Evolutionary conservation across 176 grass and related monocot species (phyloP), one percentile per base, ranked within the genome.

Genomic region (Paspalum vaginatum): DNA sequence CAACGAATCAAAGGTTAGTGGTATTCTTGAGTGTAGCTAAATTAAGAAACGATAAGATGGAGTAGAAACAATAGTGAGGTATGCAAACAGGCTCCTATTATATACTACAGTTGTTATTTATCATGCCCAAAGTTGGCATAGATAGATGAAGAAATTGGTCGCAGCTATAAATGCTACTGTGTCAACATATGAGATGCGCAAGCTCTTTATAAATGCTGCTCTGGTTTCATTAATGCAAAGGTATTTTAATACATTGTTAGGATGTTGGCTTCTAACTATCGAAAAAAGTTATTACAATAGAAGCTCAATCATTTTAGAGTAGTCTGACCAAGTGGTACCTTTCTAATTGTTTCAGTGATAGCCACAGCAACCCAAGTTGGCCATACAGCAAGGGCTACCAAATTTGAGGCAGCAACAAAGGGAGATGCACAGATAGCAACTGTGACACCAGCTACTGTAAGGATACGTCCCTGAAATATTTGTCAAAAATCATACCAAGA

Each of bases 321-420:
- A 32, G 3, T 32, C 32, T 32, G 32, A 32, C 32, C 32, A 61
- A 61, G 5, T 61, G 2, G 11, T 84, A 97, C 95, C 89, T 94
- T 94, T 50, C 95, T 69, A 81, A 90, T 59, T 63, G 95, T 98
- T 83, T 98, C 95, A 58, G 92, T 91, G 67, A 92, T 16, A 76
- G 95, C 92, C 14, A 98, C 95, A 7, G 86, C 86, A 81, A 91
- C 13, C 92, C 95, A 98, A 77, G 92, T 94, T 53, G 92, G 95
- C 88, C 90, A 94, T 70, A 85, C 12, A 88, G 95, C 92, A 85
- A 94, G 95, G 69, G 75, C 87, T 71, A 98, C 86, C 80, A 98
- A 65, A 91, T 94, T 98, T 63, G 53, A 79, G 61, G 85, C 83
- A 44, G 92, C 92, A 47, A 98, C 57, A 65, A 98, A 48, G 48